Conservation (phyloP, 768 basidiomycete genomes). For the Psilocybe cubensis region DNA sequence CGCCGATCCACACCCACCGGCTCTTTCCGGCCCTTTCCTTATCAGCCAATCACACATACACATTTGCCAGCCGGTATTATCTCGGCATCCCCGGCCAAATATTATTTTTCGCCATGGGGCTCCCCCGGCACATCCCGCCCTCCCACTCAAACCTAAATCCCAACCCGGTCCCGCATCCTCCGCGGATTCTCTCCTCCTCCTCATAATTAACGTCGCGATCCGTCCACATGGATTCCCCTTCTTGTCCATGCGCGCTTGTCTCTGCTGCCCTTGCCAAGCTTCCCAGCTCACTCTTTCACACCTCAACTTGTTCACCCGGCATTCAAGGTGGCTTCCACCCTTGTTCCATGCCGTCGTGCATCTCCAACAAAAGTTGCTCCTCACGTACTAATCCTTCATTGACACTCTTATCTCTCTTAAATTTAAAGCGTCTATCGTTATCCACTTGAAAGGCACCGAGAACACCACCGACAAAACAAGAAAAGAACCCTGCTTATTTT, state of each 20-base stretch:
- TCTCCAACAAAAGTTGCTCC: neutral
- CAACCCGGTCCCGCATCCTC: neutral
- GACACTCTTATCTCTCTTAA: constrained; percentile 2
- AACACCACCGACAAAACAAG: neutral
- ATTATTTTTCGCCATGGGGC: neutral
- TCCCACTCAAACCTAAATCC: neutral
- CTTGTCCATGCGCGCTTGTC: neutral
- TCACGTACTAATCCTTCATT: no score
- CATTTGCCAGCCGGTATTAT: constrained; percentile 2
- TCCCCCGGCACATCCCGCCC: neutral
- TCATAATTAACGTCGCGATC: neutral
- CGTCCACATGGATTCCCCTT: neutral
- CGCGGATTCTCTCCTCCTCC: neutral
- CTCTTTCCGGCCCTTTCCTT: constrained; percentile 7
- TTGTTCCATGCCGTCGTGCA: no score
- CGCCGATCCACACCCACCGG: neutral
- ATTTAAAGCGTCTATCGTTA: constrained; percentile 1
- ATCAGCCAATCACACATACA: constrained; percentile 15
- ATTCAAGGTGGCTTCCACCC: neutral
- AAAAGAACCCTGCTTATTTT: neutral
- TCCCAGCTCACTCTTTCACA: no score
- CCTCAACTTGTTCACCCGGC: neutral
- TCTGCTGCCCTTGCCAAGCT: neutral
- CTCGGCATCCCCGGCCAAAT: constrained; percentile 1
- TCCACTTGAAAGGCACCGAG: neutral